Base-by-base conservation (phyloP, 148 eudicot genomes). In the Agrostemma githago region DNA sequence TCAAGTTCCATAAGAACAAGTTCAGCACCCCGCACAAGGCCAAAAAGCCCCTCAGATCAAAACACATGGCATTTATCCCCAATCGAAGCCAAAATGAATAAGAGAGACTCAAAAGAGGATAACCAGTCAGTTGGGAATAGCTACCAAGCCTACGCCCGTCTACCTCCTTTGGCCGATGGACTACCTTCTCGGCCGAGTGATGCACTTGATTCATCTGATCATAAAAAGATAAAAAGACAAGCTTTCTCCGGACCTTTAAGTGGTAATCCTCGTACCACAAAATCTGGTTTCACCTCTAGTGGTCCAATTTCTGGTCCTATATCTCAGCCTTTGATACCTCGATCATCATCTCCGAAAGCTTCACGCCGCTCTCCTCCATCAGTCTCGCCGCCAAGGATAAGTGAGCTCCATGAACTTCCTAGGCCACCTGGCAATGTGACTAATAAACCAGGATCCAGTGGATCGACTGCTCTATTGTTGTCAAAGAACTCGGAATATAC, bases 331-430 rank as follows among this genome's bases (percentile, higher is more conserved):
- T 48, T 42, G 57, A 21, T 72, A 53, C 79, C 73, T 20, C 79
- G 77, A 43, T 69, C 83, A 40, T 80, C 79, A 66, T 80, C 82
- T 34, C 82, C 82, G 11, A 79, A 74, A 74, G 77, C 73, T 66
- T 80, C 80, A 26, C 74, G 81, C 62, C 84, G 76, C 42, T 72
- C 86, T 20, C 75, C 88, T 67, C 87, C 89, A 71, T 85, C 94
- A 53, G 64, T 81, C 67, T 88, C 97, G 63, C 92, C 98, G 2
- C 97, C 98, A 44, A 92, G 78, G 80, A 87, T 90, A 83, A 95
- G 88, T 63, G 97, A 95, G 88, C 97, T 95, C 73, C 97, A 95
- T 71, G 97, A 95, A 85, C 97, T 95, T 73, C 98, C 98, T 39
- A 87, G 97, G 75, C 98, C 98, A 26, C 98, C 98, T 15, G 82